phyloP scores from a whole-genome alignment of 257 asterid genomes.

The Echites panduratus region DNA sequence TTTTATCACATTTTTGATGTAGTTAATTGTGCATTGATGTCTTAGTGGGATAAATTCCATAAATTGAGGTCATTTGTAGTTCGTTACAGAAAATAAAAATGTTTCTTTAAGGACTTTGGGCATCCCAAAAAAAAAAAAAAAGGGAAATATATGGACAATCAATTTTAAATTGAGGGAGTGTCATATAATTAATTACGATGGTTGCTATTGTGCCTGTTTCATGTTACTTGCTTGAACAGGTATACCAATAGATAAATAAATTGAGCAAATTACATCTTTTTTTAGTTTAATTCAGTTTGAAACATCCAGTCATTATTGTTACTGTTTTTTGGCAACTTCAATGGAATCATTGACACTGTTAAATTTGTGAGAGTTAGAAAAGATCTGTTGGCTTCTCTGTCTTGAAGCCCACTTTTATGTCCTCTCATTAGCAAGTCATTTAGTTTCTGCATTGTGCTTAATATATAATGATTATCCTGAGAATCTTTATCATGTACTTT shows the following conservation, averaged over 20 bases:
- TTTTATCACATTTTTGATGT: too few species aligned
- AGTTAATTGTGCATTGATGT: too few species aligned
- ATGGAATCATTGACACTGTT: neutral
- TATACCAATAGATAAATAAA: neutral
- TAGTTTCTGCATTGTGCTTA: neutral
- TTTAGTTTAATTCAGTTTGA: neutral
- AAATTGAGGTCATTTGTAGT: too few species aligned
- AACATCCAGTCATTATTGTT: neutral
- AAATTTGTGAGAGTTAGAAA: neutral
- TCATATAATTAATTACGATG: neutral
- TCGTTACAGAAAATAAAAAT: too few species aligned
- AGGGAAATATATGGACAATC: neutral
- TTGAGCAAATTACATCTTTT: neutral
- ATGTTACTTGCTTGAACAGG: neutral
- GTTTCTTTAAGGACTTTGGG: too few species aligned
- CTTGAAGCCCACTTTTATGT: neutral
- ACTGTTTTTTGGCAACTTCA: neutral
- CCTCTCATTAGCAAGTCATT: neutral
- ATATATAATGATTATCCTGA: neutral
- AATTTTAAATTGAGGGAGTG: neutral
- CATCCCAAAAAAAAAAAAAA: too few species aligned
- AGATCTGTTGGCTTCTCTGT: neutral
- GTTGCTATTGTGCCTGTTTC: neutral
- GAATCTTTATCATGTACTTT: neutral
- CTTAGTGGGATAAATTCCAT: too few species aligned